A percentile compares a stretch with the other conserved stretches of the same genome.
Conservation (phyloP, 1,139 yeast genomes). For the Yamadazyma trypodendri region DNA sequence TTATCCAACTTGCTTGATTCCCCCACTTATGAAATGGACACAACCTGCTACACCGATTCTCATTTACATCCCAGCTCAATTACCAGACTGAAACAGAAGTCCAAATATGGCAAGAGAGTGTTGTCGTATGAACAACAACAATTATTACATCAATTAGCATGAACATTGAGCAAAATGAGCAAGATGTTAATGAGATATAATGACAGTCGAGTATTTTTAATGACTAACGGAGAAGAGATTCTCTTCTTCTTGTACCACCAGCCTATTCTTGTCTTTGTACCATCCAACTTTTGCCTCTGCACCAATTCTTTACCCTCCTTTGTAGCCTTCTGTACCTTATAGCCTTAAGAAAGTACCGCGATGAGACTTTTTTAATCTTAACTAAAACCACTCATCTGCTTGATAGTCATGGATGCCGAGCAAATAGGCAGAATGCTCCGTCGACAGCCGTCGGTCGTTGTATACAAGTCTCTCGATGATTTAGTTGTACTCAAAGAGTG, state of each 20-base stretch:
- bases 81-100: not conserved
- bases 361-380: not conserved
- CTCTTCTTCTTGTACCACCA: no score
- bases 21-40: slow-evolving; percentile 12
- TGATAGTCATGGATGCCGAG: slow-evolving; percentile 7
- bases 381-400: not conserved
- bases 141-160: slow-evolving; percentile 15
- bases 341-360: not conserved
- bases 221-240: not conserved
- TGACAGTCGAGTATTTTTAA: not conserved
- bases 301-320: not conserved
- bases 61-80: slow-evolving; percentile 9
- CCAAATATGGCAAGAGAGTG: slow-evolving; percentile 9
- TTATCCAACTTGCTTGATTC: slow-evolving; percentile 6
- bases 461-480: slow-evolving; percentile 56
- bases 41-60: slow-evolving; percentile 6
- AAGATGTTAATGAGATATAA: not conserved
- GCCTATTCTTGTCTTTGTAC: no score
- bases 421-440: slow-evolving; percentile 13
- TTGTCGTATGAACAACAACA: slow-evolving; percentile 24
- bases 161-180: no score
- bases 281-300: no score
- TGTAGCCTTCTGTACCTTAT: not conserved
- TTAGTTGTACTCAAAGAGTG: slow-evolving; percentile 52
- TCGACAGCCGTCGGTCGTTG: slow-evolving; percentile 47